Evolutionary conservation across 2,329 filamentous ascomycete species (phyloP).

Genomic region (Trichoderma guizhouense): DNA sequence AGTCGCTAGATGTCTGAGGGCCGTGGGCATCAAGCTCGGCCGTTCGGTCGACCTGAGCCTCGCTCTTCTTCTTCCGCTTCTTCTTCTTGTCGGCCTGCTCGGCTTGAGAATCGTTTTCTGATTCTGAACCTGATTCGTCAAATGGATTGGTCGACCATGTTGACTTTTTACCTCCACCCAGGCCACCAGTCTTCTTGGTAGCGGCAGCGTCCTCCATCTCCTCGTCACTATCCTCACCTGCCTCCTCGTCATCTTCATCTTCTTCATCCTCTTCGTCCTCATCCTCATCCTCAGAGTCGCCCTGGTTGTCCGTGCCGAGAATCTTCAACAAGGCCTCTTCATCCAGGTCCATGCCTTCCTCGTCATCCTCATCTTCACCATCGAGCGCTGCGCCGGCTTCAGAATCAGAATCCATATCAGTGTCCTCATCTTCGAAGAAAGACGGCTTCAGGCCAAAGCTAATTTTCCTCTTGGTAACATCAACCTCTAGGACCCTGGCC

Average conservation of each 20-base stretch:
- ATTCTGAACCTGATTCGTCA: slow-evolving; percentile 55
- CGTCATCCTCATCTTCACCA: slow-evolving; percentile 44
- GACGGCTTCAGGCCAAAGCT: slow-evolving; percentile 92
- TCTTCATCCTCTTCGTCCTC: slow-evolving; percentile 26
- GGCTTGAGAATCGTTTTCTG: slow-evolving; percentile 36
- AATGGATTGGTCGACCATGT: slow-evolving; percentile 79
- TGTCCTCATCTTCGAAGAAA: slow-evolving; percentile 67
- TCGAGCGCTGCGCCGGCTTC: slow-evolving; percentile 46
- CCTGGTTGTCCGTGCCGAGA: slow-evolving; percentile 45
- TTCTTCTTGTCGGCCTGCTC: slow-evolving; percentile 43
- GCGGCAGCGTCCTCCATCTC: slow-evolving; percentile 38
- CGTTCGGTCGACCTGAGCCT: slow-evolving; percentile 82
- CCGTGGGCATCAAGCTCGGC: slow-evolving; percentile 87
- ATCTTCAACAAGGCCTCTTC: slow-evolving; percentile 44
- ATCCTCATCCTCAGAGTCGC: slow-evolving; percentile 37
- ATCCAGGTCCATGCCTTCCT: slow-evolving; percentile 49
- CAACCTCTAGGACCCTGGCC: slow-evolving; percentile 78
- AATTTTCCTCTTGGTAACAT: slow-evolving; percentile 71
- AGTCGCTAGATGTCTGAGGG: slow-evolving; percentile 86
- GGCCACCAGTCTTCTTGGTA: slow-evolving; percentile 31
- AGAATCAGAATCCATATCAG: slow-evolving; percentile 47
- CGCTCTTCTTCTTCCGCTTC: slow-evolving; percentile 71
- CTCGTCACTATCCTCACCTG: slow-evolving; percentile 36
- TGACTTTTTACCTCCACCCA: slow-evolving; percentile 67
- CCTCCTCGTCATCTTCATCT: slow-evolving; percentile 43